Percentiles rank a stretch among this genome's conserved stretches.
Conservation (phyloP, 169 alveolate species). For the Eimeria necatrix region DNA sequence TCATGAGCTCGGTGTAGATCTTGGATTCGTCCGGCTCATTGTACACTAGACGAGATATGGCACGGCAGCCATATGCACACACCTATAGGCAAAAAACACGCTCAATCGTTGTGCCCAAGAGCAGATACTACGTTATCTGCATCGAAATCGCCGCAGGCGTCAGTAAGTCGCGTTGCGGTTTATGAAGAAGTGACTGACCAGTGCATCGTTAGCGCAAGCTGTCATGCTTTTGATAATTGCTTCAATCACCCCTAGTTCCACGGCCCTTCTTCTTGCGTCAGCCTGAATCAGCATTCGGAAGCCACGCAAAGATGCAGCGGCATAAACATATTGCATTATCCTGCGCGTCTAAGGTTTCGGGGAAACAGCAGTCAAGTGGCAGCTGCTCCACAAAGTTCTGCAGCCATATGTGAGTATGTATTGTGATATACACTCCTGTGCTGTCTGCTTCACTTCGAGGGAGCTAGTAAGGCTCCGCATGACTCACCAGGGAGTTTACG, state of each 20-base stretch:
- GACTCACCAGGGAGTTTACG: conserved; percentile 61
- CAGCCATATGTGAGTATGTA: too few relatives aligned
- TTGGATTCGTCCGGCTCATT: conserved; percentile 64
- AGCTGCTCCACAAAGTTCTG: too few relatives aligned
- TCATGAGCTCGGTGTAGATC: conserved; percentile 71
- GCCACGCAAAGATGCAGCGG: neutral
- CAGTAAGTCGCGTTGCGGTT: neutral
- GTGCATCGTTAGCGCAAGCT: conserved; percentile 67
- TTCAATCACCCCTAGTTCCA: conserved; percentile 78
- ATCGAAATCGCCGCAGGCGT: too few relatives aligned
- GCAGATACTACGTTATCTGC: too few relatives aligned
- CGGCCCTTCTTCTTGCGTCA: conserved; percentile 63
- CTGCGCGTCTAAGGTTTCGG: too few relatives aligned
- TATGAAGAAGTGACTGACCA: conserved; percentile 19
- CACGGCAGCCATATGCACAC: conserved; percentile 74
- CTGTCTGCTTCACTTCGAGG: too few relatives aligned
- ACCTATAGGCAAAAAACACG: conserved; percentile 31
- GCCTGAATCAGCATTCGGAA: conserved; percentile 26
- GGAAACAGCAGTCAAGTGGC: too few relatives aligned
- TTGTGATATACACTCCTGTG: too few relatives aligned
- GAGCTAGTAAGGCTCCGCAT: neutral
- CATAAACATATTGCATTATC: neutral
- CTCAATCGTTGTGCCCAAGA: neutral
- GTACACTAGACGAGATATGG: conserved; percentile 77
- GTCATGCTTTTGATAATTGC: conserved; percentile 78